Evolutionary conservation across 2,329 filamentous ascomycete genomes (phyloP).

Genomic region (Colletotrichum sp.): DNA sequence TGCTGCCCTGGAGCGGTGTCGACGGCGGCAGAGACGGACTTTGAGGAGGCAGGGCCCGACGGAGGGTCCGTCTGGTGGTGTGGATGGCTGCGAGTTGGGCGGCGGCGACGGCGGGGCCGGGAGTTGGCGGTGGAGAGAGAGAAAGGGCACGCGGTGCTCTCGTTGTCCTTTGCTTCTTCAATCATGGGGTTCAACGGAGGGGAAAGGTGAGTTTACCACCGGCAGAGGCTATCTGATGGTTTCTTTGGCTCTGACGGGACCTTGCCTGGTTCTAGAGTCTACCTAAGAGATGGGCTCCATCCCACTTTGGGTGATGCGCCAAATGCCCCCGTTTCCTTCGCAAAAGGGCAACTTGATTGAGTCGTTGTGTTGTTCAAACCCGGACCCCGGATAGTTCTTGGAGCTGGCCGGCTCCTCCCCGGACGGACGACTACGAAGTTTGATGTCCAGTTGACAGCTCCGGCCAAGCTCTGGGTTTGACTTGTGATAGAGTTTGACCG

Average conservation of each 20-base stretch:
- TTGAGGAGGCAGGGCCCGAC: neutral
- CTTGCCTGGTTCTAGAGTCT: neutral
- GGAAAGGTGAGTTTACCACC: neutral
- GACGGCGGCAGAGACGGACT: neutral
- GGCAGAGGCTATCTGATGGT: neutral
- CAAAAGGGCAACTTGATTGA: neutral
- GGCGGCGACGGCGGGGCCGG: neutral
- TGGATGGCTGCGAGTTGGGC: neutral
- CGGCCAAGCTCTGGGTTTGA: neutral
- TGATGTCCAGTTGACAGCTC: constrained; percentile 1
- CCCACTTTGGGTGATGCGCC: neutral
- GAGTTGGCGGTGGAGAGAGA: neutral
- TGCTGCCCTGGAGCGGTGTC: neutral
- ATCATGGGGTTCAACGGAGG: neutral
- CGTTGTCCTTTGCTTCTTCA: neutral
- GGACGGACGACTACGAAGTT: neutral
- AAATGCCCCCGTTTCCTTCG: neutral
- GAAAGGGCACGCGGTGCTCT: neutral
- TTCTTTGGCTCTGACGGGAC: neutral
- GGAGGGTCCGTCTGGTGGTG: neutral
- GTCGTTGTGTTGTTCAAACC: neutral
- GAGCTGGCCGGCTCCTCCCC: neutral
- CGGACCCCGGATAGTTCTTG: neutral
- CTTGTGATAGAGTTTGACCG: neutral
- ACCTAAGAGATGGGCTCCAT: neutral